phyloP scores from a whole-genome alignment of 805 yeast species.

The Kuraishia capsulata region DNA sequence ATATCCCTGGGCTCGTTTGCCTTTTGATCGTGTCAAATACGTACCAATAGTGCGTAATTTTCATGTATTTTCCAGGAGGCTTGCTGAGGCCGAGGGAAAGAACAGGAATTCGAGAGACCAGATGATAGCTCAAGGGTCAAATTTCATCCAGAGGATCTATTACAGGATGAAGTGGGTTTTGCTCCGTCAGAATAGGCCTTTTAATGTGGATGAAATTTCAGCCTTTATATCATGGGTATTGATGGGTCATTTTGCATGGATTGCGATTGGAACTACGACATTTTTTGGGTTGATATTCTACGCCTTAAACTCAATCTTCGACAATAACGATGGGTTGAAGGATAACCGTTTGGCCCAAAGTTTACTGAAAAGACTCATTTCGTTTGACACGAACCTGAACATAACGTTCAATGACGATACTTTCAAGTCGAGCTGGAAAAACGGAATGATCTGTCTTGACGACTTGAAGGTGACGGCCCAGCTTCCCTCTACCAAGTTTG shows the following conservation, averaged over 20 bases:
- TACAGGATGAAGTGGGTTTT: slow-evolving; percentile 4
- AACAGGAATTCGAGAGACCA: too few relatives aligned
- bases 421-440: slow-evolving; percentile 36
- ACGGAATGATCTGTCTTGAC: slow-evolving; percentile 39
- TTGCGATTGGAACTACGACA: slow-evolving; percentile 48
- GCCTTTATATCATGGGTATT: slow-evolving; percentile 49
- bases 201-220: slow-evolving; percentile 39
- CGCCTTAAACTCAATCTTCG: slow-evolving; percentile 25
- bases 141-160: slow-evolving; percentile 1
- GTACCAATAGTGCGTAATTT: too few relatives aligned
- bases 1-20: too few relatives aligned
- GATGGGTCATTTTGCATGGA: slow-evolving; percentile 49
- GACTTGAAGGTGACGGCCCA: slow-evolving; percentile 20
- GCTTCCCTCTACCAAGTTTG: slow-evolving; percentile 11
- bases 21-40: too few relatives aligned
- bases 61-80: too few relatives aligned
- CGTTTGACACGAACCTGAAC: slow-evolving; percentile 21
- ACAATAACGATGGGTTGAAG: slow-evolving; percentile 15
- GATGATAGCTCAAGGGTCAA: background rate
- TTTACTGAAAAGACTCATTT: slow-evolving; percentile 18
- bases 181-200: slow-evolving; percentile 8
- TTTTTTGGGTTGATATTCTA: slow-evolving; percentile 39
- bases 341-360: slow-evolving; percentile 15
- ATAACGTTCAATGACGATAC: slow-evolving; percentile 17
- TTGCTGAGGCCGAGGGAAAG: too few relatives aligned